Evolutionary conservation across 192 early-diverging fungal species (phyloP).

Genomic region (Coemansia sp.): DNA sequence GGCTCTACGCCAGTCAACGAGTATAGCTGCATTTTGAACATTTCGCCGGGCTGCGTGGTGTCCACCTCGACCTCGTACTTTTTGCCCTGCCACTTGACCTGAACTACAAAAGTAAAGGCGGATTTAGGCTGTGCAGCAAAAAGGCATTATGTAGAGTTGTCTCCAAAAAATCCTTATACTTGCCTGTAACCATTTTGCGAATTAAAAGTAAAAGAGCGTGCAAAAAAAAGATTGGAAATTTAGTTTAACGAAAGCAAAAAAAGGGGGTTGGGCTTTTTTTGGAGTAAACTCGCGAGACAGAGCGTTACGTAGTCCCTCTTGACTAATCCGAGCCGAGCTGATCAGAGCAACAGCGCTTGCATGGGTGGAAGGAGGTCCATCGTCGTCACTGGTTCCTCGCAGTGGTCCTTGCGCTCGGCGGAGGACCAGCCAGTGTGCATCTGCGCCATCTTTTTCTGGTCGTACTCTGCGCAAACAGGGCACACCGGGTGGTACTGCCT

Average conservation of each 20-base stretch:
- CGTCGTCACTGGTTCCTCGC: neutral
- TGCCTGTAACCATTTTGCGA: slow-evolving; percentile 33
- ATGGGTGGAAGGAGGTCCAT: slow-evolving; percentile 27
- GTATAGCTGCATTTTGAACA: slow-evolving; percentile 87
- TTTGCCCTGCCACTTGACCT: slow-evolving; percentile 89
- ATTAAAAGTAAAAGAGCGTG: neutral
- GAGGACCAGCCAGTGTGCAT: slow-evolving; percentile 34
- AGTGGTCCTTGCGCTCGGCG: slow-evolving; percentile 24
- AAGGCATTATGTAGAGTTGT: neutral
- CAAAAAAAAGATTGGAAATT: neutral
- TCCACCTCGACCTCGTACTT: slow-evolving; percentile 82
- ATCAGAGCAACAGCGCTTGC: slow-evolving; percentile 23
- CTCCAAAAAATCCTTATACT: neutral
- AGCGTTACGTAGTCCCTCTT: slow-evolving; percentile 14
- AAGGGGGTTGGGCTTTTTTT: neutral
- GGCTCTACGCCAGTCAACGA: slow-evolving; percentile 88
- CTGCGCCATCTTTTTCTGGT: slow-evolving; percentile 25
- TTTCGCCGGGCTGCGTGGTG: slow-evolving; percentile 59
- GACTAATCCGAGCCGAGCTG: slow-evolving; percentile 3
- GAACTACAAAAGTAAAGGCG: slow-evolving; percentile 52
- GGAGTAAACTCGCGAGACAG: neutral
- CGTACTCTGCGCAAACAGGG: slow-evolving; percentile 38
- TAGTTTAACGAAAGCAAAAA: neutral
- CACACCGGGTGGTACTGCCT: slow-evolving; percentile 25
- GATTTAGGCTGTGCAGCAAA: neutral